Evolutionary conservation across 2,329 filamentous ascomycete genomes (phyloP).

Genomic region (Aspergillus fructus): DNA sequence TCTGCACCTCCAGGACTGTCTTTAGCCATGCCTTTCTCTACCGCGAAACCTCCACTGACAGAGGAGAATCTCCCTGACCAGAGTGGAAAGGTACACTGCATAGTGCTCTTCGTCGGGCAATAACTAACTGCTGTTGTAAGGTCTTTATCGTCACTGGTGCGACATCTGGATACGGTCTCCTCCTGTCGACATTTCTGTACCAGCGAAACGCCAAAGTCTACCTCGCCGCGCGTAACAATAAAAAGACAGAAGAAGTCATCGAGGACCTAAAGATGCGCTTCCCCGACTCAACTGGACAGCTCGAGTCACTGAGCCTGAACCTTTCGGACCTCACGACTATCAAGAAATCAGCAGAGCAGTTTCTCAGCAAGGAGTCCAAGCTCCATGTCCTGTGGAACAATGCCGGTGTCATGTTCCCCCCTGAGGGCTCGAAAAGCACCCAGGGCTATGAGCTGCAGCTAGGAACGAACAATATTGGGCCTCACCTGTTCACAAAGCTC

Average conservation of each 20-base stretch:
- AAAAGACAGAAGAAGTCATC: not conserved
- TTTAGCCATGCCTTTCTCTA: not conserved
- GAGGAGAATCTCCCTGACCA: slow-evolving; percentile 1
- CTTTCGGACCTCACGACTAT: slow-evolving; percentile 25
- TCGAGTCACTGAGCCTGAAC: slow-evolving; percentile 50
- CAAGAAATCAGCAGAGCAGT: slow-evolving; percentile 29
- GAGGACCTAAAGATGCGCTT: not conserved
- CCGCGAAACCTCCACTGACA: not conserved
- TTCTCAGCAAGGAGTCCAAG: slow-evolving; percentile 32
- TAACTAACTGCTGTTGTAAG: not conserved
- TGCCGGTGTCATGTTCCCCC: slow-evolving; percentile 39
- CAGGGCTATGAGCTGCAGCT: slow-evolving; percentile 37
- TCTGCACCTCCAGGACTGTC: not conserved
- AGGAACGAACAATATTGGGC: slow-evolving; percentile 43
- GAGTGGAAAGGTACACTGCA: not conserved
- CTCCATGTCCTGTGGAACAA: slow-evolving; percentile 46
- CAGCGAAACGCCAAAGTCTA: slow-evolving; percentile 9
- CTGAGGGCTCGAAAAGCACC: slow-evolving; percentile 29
- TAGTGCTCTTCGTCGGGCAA: no score
- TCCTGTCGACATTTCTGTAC: slow-evolving; percentile 8
- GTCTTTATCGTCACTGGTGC: slow-evolving; percentile 14
- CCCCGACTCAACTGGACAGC: slow-evolving; percentile 9
- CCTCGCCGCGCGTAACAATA: not conserved
- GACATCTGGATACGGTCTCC: slow-evolving; percentile 9
- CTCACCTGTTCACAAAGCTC: slow-evolving; percentile 40